Percentiles rank a stretch among this genome's conserved stretches.
Conservation (phyloP, 2,329 filamentous ascomycete genomes). For the Arthrinium phaeospermum region DNA sequence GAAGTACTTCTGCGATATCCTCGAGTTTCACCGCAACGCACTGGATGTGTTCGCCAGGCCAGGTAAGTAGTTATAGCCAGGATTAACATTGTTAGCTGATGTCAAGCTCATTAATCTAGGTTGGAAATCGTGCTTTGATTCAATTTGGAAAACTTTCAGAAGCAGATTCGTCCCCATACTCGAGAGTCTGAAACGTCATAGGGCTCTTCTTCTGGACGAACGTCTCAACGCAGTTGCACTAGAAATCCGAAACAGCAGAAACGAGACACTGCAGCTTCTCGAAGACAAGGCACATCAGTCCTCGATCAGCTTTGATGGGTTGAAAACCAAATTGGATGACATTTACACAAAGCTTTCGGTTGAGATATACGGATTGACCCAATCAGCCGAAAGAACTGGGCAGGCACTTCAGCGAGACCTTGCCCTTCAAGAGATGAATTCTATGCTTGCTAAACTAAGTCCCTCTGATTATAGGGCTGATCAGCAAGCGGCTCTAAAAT, state of each 20-base stretch:
- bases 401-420: no score
- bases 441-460: neutral
- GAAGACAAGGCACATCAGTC: neutral
- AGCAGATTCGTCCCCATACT: slow-evolving; percentile 28
- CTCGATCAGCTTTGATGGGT: no score
- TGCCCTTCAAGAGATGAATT: neutral
- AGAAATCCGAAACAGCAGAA: slow-evolving; percentile 22
- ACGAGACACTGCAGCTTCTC: neutral
- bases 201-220: slow-evolving; percentile 26
- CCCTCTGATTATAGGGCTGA: neutral
- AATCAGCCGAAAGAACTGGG: no score
- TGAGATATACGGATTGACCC: neutral
- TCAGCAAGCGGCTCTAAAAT: neutral
- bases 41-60: slow-evolving; percentile 28
- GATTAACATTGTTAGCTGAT: neutral
- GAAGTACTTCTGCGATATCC: slow-evolving; percentile 30
- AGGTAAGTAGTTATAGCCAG: slow-evolving; percentile 20
- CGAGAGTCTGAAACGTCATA: slow-evolving; percentile 30
- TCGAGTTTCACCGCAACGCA: slow-evolving; percentile 30
- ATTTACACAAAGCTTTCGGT: neutral
- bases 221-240: slow-evolving; percentile 24
- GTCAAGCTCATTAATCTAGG: no score
- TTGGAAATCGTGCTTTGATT: slow-evolving; percentile 28
- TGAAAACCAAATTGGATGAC: neutral
- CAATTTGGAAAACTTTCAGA: slow-evolving; percentile 29